These are phyloP conservation scores for Cucumis melo DNA, from an alignment of 306 rosid genomes.

Conservation along the genomic window DNA sequence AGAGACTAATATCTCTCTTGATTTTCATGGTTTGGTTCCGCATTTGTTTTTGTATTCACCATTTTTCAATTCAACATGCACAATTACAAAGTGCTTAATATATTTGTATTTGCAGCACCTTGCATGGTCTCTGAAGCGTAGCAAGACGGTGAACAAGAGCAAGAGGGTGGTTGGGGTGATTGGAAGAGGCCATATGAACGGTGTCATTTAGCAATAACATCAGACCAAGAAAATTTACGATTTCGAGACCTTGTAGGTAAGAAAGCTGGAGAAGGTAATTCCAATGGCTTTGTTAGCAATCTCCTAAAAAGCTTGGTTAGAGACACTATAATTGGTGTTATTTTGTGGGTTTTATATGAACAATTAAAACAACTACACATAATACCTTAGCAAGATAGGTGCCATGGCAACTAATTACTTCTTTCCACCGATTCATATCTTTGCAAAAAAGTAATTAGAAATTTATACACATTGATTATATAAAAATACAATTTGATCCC, in stretches of 20 bases:
- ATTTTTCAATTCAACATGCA: too few relatives aligned
- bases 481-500: not conserved
- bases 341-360: conserved; percentile 74
- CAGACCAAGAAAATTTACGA: conserved; percentile 50
- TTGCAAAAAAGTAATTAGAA: not conserved
- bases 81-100: too few relatives aligned
- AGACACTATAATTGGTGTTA: conserved; percentile 50
- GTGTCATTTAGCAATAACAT: conserved; percentile 57
- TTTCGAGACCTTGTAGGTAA: conserved; percentile 63
- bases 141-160: too few relatives aligned
- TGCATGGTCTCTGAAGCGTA: too few relatives aligned
- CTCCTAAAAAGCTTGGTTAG: conserved; percentile 46
- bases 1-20: too few relatives aligned
- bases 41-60: too few relatives aligned
- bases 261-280: conserved; percentile 11
- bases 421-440: not conserved
- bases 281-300: conserved; percentile 21
- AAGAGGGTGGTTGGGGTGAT: too few relatives aligned
- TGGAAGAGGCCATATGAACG: conserved; percentile 91
- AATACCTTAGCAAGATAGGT: not conserved
- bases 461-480: not conserved
- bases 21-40: too few relatives aligned
- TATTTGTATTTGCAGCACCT: too few relatives aligned
- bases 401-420: not conserved
- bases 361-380: conserved; percentile 16